Evolutionary conservation across 2,329 filamentous ascomycete species (phyloP).

Genomic region (Colletotrichum sp.): DNA sequence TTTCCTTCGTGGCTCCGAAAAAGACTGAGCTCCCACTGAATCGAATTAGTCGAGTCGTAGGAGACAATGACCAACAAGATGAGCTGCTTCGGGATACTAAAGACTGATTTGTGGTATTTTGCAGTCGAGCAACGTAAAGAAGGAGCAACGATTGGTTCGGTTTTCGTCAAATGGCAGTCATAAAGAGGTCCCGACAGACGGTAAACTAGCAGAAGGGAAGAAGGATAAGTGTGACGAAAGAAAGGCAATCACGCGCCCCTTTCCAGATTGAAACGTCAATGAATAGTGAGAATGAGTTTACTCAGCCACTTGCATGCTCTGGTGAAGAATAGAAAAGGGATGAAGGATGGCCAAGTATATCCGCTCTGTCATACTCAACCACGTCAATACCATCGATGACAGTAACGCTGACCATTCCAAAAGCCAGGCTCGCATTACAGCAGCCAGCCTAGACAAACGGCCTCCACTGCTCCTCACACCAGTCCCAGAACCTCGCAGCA

Average conservation of each 20-base stretch:
- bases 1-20: background rate
- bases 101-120: background rate
- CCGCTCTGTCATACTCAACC: background rate
- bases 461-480: background rate
- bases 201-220: too few species aligned
- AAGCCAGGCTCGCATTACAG: fast-evolving
- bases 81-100: background rate
- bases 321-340: background rate
- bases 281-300: too few species aligned
- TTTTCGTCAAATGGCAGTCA: fast-evolving
- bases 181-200: too few species aligned
- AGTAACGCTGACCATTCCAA: background rate
- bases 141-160: background rate
- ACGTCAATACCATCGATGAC: background rate
- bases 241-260: too few species aligned
- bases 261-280: too few species aligned
- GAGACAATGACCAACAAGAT: background rate
- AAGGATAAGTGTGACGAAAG: too few species aligned
- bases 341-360: background rate
- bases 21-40: fast-evolving
- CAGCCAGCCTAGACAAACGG: background rate
- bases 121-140: background rate
- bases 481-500: background rate
- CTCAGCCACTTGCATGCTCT: too few species aligned
- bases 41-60: fast-evolving